Percentiles rank a stretch among this genome's conserved stretches.
These are phyloP conservation scores for Auricularia auricula-judae DNA, from an alignment of 768 basidiomycete genomes.

Conservation along the genomic window DNA sequence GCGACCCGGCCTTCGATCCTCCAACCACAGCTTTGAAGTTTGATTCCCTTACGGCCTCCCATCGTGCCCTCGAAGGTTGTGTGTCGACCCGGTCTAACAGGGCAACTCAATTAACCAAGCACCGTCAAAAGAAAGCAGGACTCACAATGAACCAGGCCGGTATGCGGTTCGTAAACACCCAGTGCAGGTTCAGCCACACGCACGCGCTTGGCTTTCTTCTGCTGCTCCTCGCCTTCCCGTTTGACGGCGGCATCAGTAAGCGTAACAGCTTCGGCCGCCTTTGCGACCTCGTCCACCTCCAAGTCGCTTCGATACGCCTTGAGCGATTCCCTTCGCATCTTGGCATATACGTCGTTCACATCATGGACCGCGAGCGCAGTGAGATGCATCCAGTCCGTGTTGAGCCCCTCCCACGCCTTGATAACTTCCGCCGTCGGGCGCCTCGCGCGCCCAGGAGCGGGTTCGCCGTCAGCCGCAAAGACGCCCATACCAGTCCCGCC, in stretches of 20 bases:
- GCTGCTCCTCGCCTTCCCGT: slow-evolving; percentile 18
- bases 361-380: background rate
- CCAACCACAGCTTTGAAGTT: slow-evolving; percentile 42
- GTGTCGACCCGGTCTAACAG: slow-evolving; percentile 60
- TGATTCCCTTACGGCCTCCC: slow-evolving; percentile 39
- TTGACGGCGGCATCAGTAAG: background rate
- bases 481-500: slow-evolving; percentile 77
- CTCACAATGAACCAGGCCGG: slow-evolving; percentile 64
- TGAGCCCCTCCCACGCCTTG: slow-evolving; percentile 8
- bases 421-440: slow-evolving; percentile 33
- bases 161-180: slow-evolving; percentile 78
- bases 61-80: slow-evolving; percentile 55
- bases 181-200: slow-evolving; percentile 20
- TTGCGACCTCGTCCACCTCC: slow-evolving; percentile 7
- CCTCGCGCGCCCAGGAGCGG: slow-evolving; percentile 37
- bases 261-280: background rate
- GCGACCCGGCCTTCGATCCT: slow-evolving; percentile 64
- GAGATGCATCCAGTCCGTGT: slow-evolving; percentile 12
- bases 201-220: slow-evolving; percentile 12
- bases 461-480: slow-evolving; percentile 61
- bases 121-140: slow-evolving; percentile 7
- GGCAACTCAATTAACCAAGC: slow-evolving; percentile 7
- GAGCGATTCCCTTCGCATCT: slow-evolving; percentile 43
- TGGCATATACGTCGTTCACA: slow-evolving; percentile 32
- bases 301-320: slow-evolving; percentile 40